phyloP scores from a whole-genome alignment of 2,329 filamentous ascomycete species.

The Nemania serpens region DNA sequence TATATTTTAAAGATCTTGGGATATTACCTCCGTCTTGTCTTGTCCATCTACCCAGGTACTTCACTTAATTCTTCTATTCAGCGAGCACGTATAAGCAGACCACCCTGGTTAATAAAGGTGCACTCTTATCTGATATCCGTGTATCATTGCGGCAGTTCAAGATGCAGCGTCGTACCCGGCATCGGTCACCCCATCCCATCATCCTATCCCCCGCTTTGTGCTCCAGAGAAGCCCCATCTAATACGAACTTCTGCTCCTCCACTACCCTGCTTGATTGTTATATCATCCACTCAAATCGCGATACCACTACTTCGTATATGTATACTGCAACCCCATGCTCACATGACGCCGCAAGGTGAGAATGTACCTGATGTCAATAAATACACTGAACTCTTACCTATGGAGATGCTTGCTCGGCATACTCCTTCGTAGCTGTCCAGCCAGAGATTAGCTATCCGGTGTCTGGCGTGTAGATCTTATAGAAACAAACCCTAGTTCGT shows the following conservation, averaged over 20 bases:
- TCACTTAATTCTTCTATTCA: too few relatives aligned
- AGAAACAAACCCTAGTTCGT: too few relatives aligned
- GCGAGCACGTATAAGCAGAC: too few relatives aligned
- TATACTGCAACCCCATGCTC: background rate
- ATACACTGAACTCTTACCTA: background rate
- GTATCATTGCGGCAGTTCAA: background rate
- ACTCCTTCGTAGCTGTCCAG: too few relatives aligned
- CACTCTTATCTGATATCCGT: background rate
- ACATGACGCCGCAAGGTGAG: constrained; percentile 5
- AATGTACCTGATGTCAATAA: background rate
- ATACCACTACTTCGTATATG: background rate
- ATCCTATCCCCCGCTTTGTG: constrained; percentile 9
- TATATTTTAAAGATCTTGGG: too few relatives aligned
- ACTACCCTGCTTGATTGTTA: background rate
- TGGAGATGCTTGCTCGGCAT: background rate
- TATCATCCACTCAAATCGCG: constrained; percentile 2
- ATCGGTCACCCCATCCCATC: constrained; percentile 3
- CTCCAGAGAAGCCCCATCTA: background rate
- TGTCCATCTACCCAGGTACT: too few relatives aligned
- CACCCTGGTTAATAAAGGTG: background rate
- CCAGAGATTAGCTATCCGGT: too few relatives aligned
- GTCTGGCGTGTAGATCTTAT: too few relatives aligned
- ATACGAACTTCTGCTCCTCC: constrained; percentile 15
- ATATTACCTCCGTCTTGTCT: too few relatives aligned
- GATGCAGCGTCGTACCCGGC: background rate